Percentiles rank a stretch among this genome's conserved stretches.
Evolutionary conservation across 2,329 filamentous ascomycete genomes (phyloP).

Genomic region (Thielaviopsis euricoi): DNA sequence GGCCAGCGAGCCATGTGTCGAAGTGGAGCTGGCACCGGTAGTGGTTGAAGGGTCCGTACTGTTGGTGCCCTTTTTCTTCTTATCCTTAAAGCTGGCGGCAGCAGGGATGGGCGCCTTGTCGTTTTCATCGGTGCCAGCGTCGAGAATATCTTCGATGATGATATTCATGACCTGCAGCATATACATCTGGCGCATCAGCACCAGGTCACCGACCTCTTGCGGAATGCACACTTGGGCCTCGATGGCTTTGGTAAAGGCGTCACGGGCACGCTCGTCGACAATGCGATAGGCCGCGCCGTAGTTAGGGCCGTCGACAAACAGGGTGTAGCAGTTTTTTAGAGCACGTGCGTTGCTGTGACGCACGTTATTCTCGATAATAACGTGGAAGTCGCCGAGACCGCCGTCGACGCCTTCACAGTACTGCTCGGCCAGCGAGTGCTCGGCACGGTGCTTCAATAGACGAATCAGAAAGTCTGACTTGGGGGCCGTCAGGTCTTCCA

Average conservation of each 20-base stretch:
- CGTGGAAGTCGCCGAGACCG: constrained; percentile 20
- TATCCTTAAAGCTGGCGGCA: not conserved
- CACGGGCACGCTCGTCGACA: not conserved
- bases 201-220: constrained; percentile 18
- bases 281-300: constrained; percentile 24
- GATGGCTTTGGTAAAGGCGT: constrained; percentile 14
- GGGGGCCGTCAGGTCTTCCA: constrained; percentile 23
- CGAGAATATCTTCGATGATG: constrained; percentile 27
- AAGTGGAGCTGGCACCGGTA: not conserved
- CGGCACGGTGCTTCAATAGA: constrained; percentile 23
- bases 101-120: constrained; percentile 14
- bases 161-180: constrained; percentile 24
- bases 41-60: constrained; percentile 14
- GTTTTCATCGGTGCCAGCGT: constrained; percentile 20
- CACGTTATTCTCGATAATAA: constrained; percentile 22
- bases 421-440: constrained; percentile 19
- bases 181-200: constrained; percentile 23
- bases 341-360: constrained; percentile 14
- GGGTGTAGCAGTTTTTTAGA: constrained; percentile 20
- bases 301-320: constrained; percentile 20
- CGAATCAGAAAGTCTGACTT: constrained; percentile 22
- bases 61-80: not conserved
- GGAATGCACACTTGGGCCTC: constrained; percentile 16
- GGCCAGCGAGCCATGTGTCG: constrained; percentile 18
- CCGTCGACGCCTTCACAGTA: constrained; percentile 19